A percentile compares a stretch with the other conserved stretches of the same genome.
Evolutionary conservation across 139 green algal species (phyloP).

Genomic region (Picocystis salinarum): DNA sequence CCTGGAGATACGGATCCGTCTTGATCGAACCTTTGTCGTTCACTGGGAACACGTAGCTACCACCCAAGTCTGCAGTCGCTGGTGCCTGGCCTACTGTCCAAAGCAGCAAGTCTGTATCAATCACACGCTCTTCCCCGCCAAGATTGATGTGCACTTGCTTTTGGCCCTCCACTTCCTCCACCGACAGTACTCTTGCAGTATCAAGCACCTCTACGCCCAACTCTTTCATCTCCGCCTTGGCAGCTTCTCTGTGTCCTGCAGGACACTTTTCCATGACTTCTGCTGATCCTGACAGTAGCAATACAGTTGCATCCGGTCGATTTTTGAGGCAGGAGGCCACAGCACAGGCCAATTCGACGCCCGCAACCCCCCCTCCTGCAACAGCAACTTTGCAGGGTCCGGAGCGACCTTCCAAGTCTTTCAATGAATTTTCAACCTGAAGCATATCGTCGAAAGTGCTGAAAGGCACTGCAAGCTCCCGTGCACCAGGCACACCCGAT

Average conservation of each 20-base stretch:
- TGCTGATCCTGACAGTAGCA: neutral
- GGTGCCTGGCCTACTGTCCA: slow-evolving; percentile 61
- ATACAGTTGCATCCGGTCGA: neutral
- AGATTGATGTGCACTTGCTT: neutral
- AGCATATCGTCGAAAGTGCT: slow-evolving; percentile 50
- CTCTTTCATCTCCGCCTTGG: slow-evolving; percentile 22
- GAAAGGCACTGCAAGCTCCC: slow-evolving; percentile 63
- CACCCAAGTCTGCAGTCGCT: neutral
- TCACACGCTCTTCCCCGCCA: slow-evolving; percentile 9
- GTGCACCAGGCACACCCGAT: slow-evolving; percentile 50
- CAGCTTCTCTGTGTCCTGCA: slow-evolving; percentile 40
- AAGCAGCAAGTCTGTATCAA: slow-evolving; percentile 55
- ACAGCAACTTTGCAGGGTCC: slow-evolving; percentile 30
- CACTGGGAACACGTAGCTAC: slow-evolving; percentile 29
- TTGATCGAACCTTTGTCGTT: slow-evolving; percentile 29
- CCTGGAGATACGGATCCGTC: slow-evolving; percentile 62
- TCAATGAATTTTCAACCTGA: neutral
- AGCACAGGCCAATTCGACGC: slow-evolving; percentile 68
- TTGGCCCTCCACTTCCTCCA: slow-evolving; percentile 10
- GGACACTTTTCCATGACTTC: slow-evolving; percentile 11
- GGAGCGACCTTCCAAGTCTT: neutral
- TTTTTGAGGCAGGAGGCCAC: slow-evolving; percentile 15
- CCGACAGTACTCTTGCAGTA: slow-evolving; percentile 12
- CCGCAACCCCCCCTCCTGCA: slow-evolving; percentile 70
- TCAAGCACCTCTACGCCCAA: slow-evolving; percentile 39